phyloP scores from a whole-genome alignment of 2,329 filamentous ascomycete genomes.

The Fusarium nisikadoi region DNA sequence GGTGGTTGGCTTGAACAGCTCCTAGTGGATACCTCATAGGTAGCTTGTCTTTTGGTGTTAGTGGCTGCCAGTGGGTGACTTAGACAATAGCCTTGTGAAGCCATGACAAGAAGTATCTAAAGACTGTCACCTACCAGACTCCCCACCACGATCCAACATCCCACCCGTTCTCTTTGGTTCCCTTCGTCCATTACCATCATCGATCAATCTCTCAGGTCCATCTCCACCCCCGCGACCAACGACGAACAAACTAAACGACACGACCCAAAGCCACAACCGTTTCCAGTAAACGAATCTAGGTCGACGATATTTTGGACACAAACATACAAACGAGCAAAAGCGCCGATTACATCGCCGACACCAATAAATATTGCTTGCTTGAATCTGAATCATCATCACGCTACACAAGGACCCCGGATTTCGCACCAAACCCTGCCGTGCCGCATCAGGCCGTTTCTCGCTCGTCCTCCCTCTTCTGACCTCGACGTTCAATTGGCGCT shows the following conservation, averaged over 20 bases:
- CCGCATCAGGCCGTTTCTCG: conserved; percentile 27
- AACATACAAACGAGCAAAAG: neutral
- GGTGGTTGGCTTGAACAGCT: conserved; percentile 15
- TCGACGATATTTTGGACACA: neutral
- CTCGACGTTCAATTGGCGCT: conserved; percentile 31
- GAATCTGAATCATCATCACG: conserved; percentile 18
- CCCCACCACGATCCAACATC: conserved; percentile 20
- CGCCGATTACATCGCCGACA: neutral
- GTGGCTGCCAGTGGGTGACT: neutral
- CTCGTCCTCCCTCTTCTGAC: conserved; percentile 10
- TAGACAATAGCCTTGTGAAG: accelerated
- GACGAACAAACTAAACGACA: conserved; percentile 16
- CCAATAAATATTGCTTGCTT: neutral
- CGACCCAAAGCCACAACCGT: conserved; percentile 1
- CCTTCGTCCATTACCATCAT: conserved; percentile 29
- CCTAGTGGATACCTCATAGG: conserved; percentile 13
- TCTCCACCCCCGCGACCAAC: conserved; percentile 36
- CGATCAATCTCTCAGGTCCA: conserved; percentile 14
- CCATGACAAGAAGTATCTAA: neutral
- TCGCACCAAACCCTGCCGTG: conserved; percentile 31
- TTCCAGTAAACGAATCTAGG: neutral
- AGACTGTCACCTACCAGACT: conserved; percentile 10
- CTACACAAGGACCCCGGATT: conserved; percentile 32
- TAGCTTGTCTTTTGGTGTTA: conserved; percentile 17
- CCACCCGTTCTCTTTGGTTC: conserved; percentile 24